Percentiles rank a stretch among this genome's conserved stretches.
Evolutionary conservation across 352 stramenopile genomes (phyloP).

Genomic region (Achlya hypogyna): DNA sequence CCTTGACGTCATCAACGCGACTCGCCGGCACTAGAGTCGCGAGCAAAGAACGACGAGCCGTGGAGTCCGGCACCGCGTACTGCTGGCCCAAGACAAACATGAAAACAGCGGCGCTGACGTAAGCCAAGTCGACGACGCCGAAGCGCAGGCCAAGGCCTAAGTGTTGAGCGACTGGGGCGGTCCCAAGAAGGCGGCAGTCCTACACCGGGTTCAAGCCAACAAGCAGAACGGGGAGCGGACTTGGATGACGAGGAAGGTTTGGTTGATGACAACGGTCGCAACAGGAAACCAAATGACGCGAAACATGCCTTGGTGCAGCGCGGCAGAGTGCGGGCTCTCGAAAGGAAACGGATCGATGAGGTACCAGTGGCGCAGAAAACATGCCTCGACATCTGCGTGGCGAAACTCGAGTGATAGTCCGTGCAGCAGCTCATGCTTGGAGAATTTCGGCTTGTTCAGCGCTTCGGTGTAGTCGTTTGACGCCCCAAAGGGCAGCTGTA

Average conservation of each 20-base stretch:
- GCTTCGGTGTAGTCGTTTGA: constrained; percentile 25
- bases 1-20: constrained; percentile 43
- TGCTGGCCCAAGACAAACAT: constrained; percentile 70
- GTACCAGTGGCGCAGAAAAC: constrained; percentile 22
- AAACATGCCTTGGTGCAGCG: constrained; percentile 21
- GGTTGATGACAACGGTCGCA: constrained; percentile 13
- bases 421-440: constrained; percentile 9
- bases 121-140: constrained; percentile 58
- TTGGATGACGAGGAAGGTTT: constrained; percentile 24
- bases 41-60: no score
- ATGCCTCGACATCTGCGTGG: constrained; percentile 3
- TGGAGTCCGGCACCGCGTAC: no score
- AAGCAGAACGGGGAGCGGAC: no score
- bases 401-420: neutral
- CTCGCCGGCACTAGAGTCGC: no score
- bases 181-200: constrained; percentile 10
- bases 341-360: constrained; percentile 22
- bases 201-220: neutral
- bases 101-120: constrained; percentile 52
- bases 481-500: constrained; percentile 10
- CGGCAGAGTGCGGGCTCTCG: constrained; percentile 16
- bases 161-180: neutral
- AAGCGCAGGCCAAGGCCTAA: constrained; percentile 33
- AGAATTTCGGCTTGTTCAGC: constrained; percentile 17
- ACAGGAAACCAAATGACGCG: constrained; percentile 5